Evolutionary conservation across 306 rosid species (phyloP), one percentile per base, ranked within the genome.

Genomic region (Cucurbita argyrosperma): DNA sequence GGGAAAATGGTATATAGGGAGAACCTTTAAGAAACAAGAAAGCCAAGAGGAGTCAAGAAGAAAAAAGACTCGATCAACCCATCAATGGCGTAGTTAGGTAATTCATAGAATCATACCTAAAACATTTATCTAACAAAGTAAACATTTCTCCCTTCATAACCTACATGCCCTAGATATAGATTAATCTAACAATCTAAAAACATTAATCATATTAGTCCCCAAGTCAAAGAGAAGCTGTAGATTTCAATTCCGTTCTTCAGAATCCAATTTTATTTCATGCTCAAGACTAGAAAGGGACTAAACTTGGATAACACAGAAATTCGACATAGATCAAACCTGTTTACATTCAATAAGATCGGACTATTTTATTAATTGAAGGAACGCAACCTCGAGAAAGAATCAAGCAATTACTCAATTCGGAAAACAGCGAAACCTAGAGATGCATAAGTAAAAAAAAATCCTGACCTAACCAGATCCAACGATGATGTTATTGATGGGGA

Each of bases 391-490:
- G 66, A 13, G 66, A 61, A 61, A 61, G 46, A 61, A 61, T 10
- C 52, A 65, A 65, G 16, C 16, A 23, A 65, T n/a, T 10, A 19
- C 30, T 38, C 54, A 65, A 30, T 35, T 23, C 66, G 4, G 5
- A 1, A 59, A 30, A 12, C 42, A 56, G 61, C 21, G 40, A 14
- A 61, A 35, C 5, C 67, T 11, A 61, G 67, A 61, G 67, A n/a
- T 21, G 14, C n/a, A 6, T 4, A 50, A 50, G 54, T 50, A 46
- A 47, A 47, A 50, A 13, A 4, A 5, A 10, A 65, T 19, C n/a
- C 45, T 26, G 40, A 83, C 84, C 87, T 88, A 88, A 79, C 82
- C 82, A 74, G 96, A 88, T 83, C 94, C 96, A 13, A 88, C 94
- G 74, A 90, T 88, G 77, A 88, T 90, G 82, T 90, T 90, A 86